Base-by-base conservation (phyloP, 169 alveolate genomes). In the Plasmodium coatneyi region DNA sequence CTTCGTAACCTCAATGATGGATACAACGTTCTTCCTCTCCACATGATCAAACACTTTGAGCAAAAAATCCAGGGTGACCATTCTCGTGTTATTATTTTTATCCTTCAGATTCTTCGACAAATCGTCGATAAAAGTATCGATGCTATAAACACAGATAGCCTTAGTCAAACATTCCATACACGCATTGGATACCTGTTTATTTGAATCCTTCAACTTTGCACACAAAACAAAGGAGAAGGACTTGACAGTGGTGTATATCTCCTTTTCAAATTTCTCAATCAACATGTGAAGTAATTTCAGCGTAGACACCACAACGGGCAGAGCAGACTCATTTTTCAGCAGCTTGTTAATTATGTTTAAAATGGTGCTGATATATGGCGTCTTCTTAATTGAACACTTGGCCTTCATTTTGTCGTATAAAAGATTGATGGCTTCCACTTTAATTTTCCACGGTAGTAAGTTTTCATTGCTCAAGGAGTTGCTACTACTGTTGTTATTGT, bases 401-500 rank as follows among this genome's bases (percentile, higher is more conserved):
- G 92, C 54, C 72, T 90, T 90, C 10, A 90, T 60, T 80, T 54
- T 79, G 36, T 90, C 95, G 72, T 9, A 90, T 30, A 90, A 41
- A n/a, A 90, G 78, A 80, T 90, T 90, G 10, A 90, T 66, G 4
- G 95, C 95, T 90, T 90, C 95, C 28, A 90, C 95, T 90, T 90
- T 90, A 2, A 90, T 90, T 90, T 90, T 90, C 95, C 95, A 90
- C 9, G 95, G 95, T 39, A 90, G 22, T 78, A 90, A 71, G 36
- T 90, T 90, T 90, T 90, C 95, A 80, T 90, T 90, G 72, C 92
- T 90, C 25, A 90, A 80, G 22, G 83, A 83, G 19, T 46, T 71
- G 34, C 19, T 83, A 36, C 43, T 56, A 34, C 28, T 82, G 16
- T 54, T 86, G 10, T 22, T 54, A 30, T 25, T 54, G 34, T 25